Percentiles rank a stretch among this genome's conserved stretches.
phyloP scores from a whole-genome alignment of 2,329 filamentous ascomycete genomes.

The Huntiella omanensis region DNA sequence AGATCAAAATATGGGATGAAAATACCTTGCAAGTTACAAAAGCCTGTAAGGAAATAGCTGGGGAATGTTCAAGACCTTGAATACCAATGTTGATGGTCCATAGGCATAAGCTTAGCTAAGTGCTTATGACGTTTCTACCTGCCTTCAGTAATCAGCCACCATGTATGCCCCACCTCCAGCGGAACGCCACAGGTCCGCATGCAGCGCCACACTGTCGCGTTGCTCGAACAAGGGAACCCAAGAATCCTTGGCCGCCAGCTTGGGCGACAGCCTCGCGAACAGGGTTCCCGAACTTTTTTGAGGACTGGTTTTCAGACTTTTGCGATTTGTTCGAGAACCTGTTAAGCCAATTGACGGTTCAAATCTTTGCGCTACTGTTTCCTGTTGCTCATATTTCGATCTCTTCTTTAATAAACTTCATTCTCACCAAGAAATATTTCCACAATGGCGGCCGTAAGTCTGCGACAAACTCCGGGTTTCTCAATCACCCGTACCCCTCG shows the following conservation, averaged over 20 bases:
- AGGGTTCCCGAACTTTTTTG: background rate
- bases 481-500: no score
- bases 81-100: no score
- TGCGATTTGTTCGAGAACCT: background rate
- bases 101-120: background rate
- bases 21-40: no score
- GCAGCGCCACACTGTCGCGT: slow-evolving; percentile 3
- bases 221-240: slow-evolving; percentile 4
- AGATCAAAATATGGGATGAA: no score
- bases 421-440: background rate
- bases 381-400: background rate
- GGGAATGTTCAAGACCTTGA: no score
- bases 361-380: no score
- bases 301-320: slow-evolving; percentile 16
- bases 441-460: slow-evolving; percentile 35
- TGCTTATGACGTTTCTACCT: slow-evolving; percentile 11
- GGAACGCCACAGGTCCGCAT: slow-evolving; percentile 1
- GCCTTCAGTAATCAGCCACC: slow-evolving; percentile 3
- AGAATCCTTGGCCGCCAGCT: slow-evolving; percentile 1
- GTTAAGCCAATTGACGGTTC: no score
- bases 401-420: no score
- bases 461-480: background rate
- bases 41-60: no score
- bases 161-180: background rate
- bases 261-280: slow-evolving; percentile 7